Evolutionary conservation across 345 rosid genomes (phyloP), one percentile per base, ranked within the genome.

Genomic region (Melaleuca alternifolia): DNA sequence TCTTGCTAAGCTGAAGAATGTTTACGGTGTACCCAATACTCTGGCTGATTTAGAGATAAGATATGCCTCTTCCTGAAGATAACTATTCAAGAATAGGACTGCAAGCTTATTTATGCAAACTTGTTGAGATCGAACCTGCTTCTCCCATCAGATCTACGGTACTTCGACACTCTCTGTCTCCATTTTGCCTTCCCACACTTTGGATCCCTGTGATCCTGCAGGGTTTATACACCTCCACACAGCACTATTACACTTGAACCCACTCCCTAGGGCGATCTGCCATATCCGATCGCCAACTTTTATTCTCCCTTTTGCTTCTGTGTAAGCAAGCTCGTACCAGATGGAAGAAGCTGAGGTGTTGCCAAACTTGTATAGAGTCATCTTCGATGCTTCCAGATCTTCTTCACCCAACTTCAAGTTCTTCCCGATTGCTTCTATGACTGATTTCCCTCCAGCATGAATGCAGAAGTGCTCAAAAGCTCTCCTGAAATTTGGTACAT

Each of bases 221-320:
- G 85, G 83, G 71, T 85, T 85, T n/a, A 88, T 85, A 44, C 93
- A 93, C 85, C 87, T 92, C 96, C 92, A 92, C 15, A 92, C 96
- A 2, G 94, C 95, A 75, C 94, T 94, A 81, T 89, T 93, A 86
- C 96, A 93, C 90, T 94, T 94, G 52, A 93, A 91, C 50, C 92
- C 94, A 61, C 95, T 93, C 37, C 95, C 97, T 28, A 94, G 89
- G 21, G 94, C 95, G 48, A 93, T 95, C 91, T 94, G 95, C 94
- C 94, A 92, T 52, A 94, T 91, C 56, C 90, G 89, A 56, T 95
- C 90, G 3, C 93, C 92, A 82, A 56, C 88, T 85, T 86, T 94
- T 88, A 92, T 88, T 76, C 92, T 92, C 85, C 90, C 87, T 86
- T 89, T 91, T 24, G 94, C 89, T 87, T 93, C 93, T 21, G 90